Evolutionary conservation across 1,284 basidiomycete species (phyloP), one percentile per base, ranked within the genome.

Genomic region (Hemileia vastatrix): DNA sequence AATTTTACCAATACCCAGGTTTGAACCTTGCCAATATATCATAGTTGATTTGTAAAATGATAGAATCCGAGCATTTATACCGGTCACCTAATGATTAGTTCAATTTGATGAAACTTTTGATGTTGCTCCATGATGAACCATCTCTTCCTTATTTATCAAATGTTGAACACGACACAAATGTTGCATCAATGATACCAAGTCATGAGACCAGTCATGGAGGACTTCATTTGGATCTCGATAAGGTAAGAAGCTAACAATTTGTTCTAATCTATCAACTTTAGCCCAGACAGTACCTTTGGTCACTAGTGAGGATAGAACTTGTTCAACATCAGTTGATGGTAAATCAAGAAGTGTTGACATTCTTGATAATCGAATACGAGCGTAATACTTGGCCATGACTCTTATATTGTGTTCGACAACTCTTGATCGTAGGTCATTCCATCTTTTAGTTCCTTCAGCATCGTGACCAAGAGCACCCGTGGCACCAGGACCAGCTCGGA

Each of bases 321-420:
- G 84, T 76, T 98, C 94, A 0, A 93, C 90, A 74, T 88, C 82
- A 68, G 85, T 82, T 13, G 81, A 76, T 9, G 86, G 81, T 4
- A 98, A 84, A 77, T 97, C 93, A 52, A 98, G 86, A 5, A 98
- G 83, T 36, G 86, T 81, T 9, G 88, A 87, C 8, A 98, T 81
- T 36, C 95, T 85, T 24, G 81, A 66, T 23, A 97, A 80, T 19
- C 87, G 89, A 72, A 98, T 94, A 64, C 90, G 85, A 6, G 88
- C 92, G 78, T 98, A 98, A 80, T 99, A 99, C 70, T 86, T 80
- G 1, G 91, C 84, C 51, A 97, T 84, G 45, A 95, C 90, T 55
- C 94, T 91, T 71, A 98, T 87, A 76, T 98, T 98, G 91, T 98
- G 95, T 78, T 98, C 94, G 65, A 97, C 88, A 33, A 98, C 90